Evolutionary conservation across 495 filamentous ascomycete genomes (phyloP), one percentile per base, ranked within the genome.

Genomic region (Hyphodiscus hymeniophilus): DNA sequence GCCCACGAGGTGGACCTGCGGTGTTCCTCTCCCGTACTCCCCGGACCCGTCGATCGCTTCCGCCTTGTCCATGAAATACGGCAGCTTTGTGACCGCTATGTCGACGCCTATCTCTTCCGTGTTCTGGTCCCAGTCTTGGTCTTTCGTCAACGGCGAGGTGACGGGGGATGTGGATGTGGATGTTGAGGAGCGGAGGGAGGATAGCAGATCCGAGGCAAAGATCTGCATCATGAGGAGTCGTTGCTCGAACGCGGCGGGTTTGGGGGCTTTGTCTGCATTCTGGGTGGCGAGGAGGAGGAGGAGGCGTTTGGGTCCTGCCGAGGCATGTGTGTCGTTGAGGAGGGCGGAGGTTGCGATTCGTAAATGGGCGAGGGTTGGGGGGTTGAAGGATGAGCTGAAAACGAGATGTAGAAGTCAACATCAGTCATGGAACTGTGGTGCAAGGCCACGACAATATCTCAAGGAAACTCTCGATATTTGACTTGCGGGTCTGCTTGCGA

Each of bases 381-480:
- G 91, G 60, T 97, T 97, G 77, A 95, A 97, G 47, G 85, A 91
- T 2, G 90, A 94, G 64, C n/a, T n/a, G n/a, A n/a, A n/a, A n/a
- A n/a, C n/a, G n/a, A n/a, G n/a, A n/a, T n/a, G n/a, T n/a, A n/a
- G n/a, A n/a, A n/a, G n/a, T n/a, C n/a, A n/a, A n/a, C n/a, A n/a
- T n/a, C n/a, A n/a, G n/a, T n/a, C n/a, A n/a, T n/a, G n/a, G n/a
- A n/a, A n/a, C n/a, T n/a, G n/a, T n/a, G n/a, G n/a, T n/a, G n/a
- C n/a, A n/a, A n/a, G n/a, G n/a, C n/a, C n/a, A n/a, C n/a, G n/a
- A n/a, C n/a, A n/a, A n/a, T n/a, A n/a, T n/a, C n/a, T n/a, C n/a
- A n/a, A n/a, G n/a, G n/a, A n/a, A n/a, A n/a, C n/a, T n/a, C n/a
- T n/a, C n/a, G n/a, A n/a, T n/a, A n/a, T n/a, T n/a, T n/a, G n/a